phyloP scores from a whole-genome alignment of 2,329 filamentous ascomycete species.

The Fusarium ramigenum region DNA sequence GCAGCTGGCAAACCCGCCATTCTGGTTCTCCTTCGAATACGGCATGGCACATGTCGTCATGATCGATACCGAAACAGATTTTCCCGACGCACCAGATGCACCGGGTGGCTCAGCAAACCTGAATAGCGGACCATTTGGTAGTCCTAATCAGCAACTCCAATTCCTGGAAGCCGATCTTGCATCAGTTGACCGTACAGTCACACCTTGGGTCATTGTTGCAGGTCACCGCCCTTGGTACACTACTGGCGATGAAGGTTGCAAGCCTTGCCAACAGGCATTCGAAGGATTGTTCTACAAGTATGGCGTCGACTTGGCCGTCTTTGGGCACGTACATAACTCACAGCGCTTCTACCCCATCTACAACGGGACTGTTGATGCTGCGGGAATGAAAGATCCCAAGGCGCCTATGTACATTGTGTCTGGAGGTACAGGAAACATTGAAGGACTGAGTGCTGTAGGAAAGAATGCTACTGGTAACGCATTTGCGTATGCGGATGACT shows the following conservation, averaged over 20 bases:
- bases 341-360: constrained; percentile 13
- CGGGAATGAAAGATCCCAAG: constrained; percentile 13
- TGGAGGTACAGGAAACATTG: constrained; percentile 18
- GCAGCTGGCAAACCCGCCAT: constrained; percentile 26
- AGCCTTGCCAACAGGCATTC: constrained; percentile 20
- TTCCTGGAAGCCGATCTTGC: constrained; percentile 48
- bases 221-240: constrained; percentile 61
- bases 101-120: constrained; percentile 19
- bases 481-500: constrained; percentile 24
- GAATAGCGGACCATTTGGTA: constrained; percentile 14
- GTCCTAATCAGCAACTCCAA: constrained; percentile 12
- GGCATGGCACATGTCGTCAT: constrained; percentile 44
- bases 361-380: constrained; percentile 11
- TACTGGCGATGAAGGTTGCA: constrained; percentile 42
- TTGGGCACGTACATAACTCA: constrained; percentile 22
- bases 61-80: constrained; percentile 55
- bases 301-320: constrained; percentile 11
- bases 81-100: constrained; percentile 12
- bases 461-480: not conserved
- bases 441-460: constrained; percentile 6
- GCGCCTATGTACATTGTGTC: constrained; percentile 24
- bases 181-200: constrained; percentile 63
- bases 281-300: constrained; percentile 22
- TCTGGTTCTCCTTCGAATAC: constrained; percentile 42
- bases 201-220: constrained; percentile 54